Base-by-base conservation (phyloP, 2,329 filamentous ascomycete species). In the Exophiala calicioides region DNA sequence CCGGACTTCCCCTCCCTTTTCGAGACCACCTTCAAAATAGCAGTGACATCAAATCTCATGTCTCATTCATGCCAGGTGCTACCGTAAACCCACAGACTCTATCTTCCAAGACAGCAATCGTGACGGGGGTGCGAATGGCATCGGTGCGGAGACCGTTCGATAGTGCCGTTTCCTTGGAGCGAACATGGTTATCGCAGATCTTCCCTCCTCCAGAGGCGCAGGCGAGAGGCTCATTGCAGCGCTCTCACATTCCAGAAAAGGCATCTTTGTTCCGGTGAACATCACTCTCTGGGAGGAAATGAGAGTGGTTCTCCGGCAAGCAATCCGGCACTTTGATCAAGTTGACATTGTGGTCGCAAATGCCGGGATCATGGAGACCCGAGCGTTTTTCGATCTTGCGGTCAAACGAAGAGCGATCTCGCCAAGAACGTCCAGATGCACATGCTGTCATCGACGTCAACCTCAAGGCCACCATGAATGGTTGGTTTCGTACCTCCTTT, bases 391-490 rank as follows among this genome's bases (percentile, higher is more conserved):
- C 26, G 45, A 48, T 18, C 27, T 48, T 5, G 31, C 8, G 16
- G 23, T n/a, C 38, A 7, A 31, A 43, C 19, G 18, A 5, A 9
- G 15, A 23, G 4, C 42, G 47, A 12, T 29, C 35, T 6, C 36
- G 41, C 18, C n/a, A 18, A 24, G 47, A 50, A 34, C 16, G 19
- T 13, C 6, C 9, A 5, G 47, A 32, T 5, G 26, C 18, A 7
- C 31, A 13, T 13, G 13, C 42, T 29, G 64, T 68, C 0, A 54
- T 69, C 31, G 70, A 72, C 51, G 62, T 73, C 3, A 73, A 74
- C 58, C 33, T 73, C 3, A 73, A 70, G 48, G 71, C 70, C 0
- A 68, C 68, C 1, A 60, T 74, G 56, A 74, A 73, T 47, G 72
- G 71, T 72, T 58, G 72, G 71, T 72, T 57, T 18, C 19, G 19